Evolutionary conservation across 352 stramenopile species (phyloP).

Genomic region (Phytophthora meadii): DNA sequence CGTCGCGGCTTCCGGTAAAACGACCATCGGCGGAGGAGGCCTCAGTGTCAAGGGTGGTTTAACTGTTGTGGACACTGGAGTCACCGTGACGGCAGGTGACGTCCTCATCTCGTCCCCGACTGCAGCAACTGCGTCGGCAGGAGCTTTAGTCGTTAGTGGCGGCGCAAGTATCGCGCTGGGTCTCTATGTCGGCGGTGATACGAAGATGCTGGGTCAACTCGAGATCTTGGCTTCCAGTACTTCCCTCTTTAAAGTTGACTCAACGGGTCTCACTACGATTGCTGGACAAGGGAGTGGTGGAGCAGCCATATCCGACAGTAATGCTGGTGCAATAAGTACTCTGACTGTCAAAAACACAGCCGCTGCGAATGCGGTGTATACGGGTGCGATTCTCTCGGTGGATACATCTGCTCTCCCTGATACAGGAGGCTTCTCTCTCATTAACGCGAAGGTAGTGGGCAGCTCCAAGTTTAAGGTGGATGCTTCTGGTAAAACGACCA

Average conservation of each 20-base stretch:
- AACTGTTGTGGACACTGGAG: conserved; percentile 31
- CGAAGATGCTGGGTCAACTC: too few relatives aligned
- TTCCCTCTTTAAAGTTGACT: too few relatives aligned
- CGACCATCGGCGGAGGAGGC: too few relatives aligned
- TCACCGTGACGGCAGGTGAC: conserved; percentile 26
- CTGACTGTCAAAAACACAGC: conserved; percentile 4
- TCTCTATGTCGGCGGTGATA: too few relatives aligned
- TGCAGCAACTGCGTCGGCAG: too few relatives aligned
- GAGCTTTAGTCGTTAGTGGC: too few relatives aligned
- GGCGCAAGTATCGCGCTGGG: too few relatives aligned
- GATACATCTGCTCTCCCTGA: too few relatives aligned
- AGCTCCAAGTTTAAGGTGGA: conserved; percentile 19
- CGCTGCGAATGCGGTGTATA: too few relatives aligned
- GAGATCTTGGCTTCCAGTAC: too few relatives aligned
- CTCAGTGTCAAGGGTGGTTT: conserved; percentile 2
- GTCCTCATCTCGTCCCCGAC: conserved; percentile 18
- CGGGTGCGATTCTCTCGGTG: too few relatives aligned
- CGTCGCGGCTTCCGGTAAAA: too few relatives aligned
- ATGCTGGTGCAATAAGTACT: background rate
- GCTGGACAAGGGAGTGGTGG: background rate
- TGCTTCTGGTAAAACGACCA: conserved; percentile 16
- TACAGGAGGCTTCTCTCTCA: conserved; percentile 6
- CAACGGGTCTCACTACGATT: conserved; percentile 12
- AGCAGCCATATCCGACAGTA: conserved; percentile 6
- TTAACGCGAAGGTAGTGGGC: conserved; percentile 9